phyloP scores from a whole-genome alignment of 177 flowering plant genomes.

The Vitis hybrid region DNA sequence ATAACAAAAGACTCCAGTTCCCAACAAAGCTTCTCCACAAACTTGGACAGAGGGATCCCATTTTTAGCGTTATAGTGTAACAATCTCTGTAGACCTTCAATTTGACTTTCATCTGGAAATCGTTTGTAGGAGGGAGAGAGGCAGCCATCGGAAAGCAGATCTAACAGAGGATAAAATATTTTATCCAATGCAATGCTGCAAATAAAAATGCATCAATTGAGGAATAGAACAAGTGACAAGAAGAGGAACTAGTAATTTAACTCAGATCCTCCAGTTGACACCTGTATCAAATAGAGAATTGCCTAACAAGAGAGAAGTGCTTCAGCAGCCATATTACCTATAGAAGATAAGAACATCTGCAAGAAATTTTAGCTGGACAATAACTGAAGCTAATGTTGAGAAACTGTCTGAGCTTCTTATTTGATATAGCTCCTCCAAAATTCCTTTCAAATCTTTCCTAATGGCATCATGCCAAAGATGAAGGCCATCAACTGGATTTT shows the following conservation, averaged over 20 bases:
- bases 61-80: conserved; percentile 31
- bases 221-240: background rate
- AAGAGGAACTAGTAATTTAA: background rate
- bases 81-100: conserved; percentile 44
- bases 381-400: conserved; percentile 35
- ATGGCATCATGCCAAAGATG: conserved; percentile 62
- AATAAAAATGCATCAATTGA: conserved; percentile 7
- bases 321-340: conserved; percentile 42
- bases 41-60: conserved; percentile 23
- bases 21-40: conserved; percentile 46
- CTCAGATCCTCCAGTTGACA: conserved; percentile 8
- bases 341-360: conserved; percentile 62
- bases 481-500: conserved; percentile 44
- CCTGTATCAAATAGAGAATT: conserved; percentile 8
- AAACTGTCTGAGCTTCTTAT: conserved; percentile 31
- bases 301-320: conserved; percentile 3
- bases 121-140: conserved; percentile 16
- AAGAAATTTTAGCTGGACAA: conserved; percentile 57
- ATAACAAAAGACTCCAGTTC: conserved; percentile 46
- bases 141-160: conserved; percentile 21
- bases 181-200: conserved; percentile 63
- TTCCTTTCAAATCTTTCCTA: conserved; percentile 43
- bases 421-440: conserved; percentile 45
- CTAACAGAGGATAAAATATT: conserved; percentile 45
- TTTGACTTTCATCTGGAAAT: conserved; percentile 36